Percentiles rank a stretch among this genome's conserved stretches.
phyloP scores from a whole-genome alignment of 2,329 filamentous ascomycete genomes.

The Neofusicoccum laricinum region DNA sequence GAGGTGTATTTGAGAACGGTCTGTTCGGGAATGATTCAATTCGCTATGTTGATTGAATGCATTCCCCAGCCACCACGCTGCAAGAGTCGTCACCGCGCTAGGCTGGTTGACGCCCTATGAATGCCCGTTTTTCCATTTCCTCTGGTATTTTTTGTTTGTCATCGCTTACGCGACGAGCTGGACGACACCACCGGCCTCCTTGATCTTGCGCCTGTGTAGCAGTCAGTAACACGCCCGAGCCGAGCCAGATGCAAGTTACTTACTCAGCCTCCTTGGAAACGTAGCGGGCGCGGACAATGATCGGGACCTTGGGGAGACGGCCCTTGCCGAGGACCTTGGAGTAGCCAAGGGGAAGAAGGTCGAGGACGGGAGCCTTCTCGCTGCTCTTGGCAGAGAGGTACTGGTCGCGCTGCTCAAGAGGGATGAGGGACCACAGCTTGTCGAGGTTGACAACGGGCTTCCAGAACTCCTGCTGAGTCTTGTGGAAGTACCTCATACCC shows the following conservation, averaged over 20 bases:
- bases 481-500: slow-evolving; percentile 72
- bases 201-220: slow-evolving; percentile 75
- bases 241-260: neutral
- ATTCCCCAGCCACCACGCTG: slow-evolving; percentile 54
- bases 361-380: slow-evolving; percentile 94
- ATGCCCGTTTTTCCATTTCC: slow-evolving; percentile 16
- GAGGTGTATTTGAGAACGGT: slow-evolving; percentile 29
- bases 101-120: slow-evolving; percentile 3
- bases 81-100: slow-evolving; percentile 26
- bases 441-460: slow-evolving; percentile 98
- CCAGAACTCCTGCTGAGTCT: slow-evolving; percentile 91
- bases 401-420: slow-evolving; percentile 85
- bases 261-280: slow-evolving; percentile 87
- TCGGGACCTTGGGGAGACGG: slow-evolving; percentile 84
- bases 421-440: slow-evolving; percentile 98
- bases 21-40: slow-evolving; percentile 51
- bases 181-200: slow-evolving; percentile 91
- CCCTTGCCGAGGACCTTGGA: slow-evolving; percentile 99
- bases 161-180: slow-evolving; percentile 79
- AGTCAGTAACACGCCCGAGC: neutral
- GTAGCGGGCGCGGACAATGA: slow-evolving; percentile 93
- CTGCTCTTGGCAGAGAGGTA: slow-evolving; percentile 79
- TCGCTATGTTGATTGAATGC: slow-evolving; percentile 27
- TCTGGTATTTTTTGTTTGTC: slow-evolving; percentile 15
- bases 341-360: slow-evolving; percentile 96